Base-by-base conservation (phyloP, 768 basidiomycete genomes). In the Tulasnella calospora region DNA sequence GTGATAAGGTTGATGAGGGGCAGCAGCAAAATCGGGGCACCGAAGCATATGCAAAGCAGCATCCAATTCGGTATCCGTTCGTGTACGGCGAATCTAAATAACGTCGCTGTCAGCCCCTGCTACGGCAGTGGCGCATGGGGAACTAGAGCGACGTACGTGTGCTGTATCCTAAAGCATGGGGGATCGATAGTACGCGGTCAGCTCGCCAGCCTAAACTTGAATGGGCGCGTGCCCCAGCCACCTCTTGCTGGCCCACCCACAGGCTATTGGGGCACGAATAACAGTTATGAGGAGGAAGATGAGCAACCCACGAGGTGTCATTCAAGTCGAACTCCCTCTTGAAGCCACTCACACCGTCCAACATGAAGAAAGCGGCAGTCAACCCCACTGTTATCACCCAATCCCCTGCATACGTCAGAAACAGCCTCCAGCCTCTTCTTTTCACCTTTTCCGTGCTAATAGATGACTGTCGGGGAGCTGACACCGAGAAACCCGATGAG, bases 301-400 rank as follows among this genome's bases (percentile, higher is more conserved):
- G 33, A 35, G 61, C 27, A 67, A 41, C 91, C 81, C 81, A 94
- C 91, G 93, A 89, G n/a, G 89, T 89, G 84, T 97, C 95, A 55
- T 87, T 84, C 36, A 95, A 85, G 1, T 93, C 94, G 84, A 97
- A 97, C 69, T 89, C 87, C 78, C 95, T 86, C 83, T 90, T 87
- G 84, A 90, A 96, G 9, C 93, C 93, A 74, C 90, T 85, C 12
- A 94, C 85, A 23, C 84, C 83, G 81, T 93, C 87, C 27, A 94
- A 84, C 13, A 88, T 86, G 82, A 90, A 89, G 84, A 93, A 92
- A 6, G 76, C 76, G n/a, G 57, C 76, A 23, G 76, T 70, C 36
- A 77, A 23, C 36, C 55, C 76, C 35, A 77, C 71, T 13, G 76
- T 77, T 2, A 77, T 21, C 15, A 33, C 69, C 76, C 76, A 75